phyloP scores from a whole-genome alignment of 2,329 filamentous ascomycete genomes.

The Nigrospora oryzae region DNA sequence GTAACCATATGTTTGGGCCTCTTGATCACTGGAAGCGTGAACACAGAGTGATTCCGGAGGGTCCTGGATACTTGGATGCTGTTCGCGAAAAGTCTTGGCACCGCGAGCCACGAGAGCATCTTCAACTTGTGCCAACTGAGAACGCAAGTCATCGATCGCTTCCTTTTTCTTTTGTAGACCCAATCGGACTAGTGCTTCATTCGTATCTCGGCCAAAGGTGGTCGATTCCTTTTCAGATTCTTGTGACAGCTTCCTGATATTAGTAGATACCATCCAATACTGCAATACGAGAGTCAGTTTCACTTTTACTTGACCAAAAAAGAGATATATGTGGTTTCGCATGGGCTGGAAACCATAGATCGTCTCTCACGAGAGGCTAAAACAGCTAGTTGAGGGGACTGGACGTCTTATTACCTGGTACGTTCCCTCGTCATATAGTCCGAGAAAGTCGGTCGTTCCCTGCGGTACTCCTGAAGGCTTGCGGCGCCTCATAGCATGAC shows the following conservation, averaged over 20 bases:
- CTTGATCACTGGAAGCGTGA: slow-evolving; percentile 1
- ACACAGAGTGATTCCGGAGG: not conserved
- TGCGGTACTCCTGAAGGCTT: slow-evolving; percentile 19
- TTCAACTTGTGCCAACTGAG: slow-evolving; percentile 47
- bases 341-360: too few relatives aligned
- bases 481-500: not conserved
- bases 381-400: too few relatives aligned
- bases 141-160: slow-evolving; percentile 41
- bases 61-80: slow-evolving; percentile 45
- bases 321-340: too few relatives aligned
- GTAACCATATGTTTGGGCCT: slow-evolving; percentile 33
- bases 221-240: slow-evolving; percentile 21
- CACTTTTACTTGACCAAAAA: too few relatives aligned
- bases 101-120: slow-evolving; percentile 43
- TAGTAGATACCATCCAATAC: slow-evolving; percentile 40
- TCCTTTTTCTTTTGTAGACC: slow-evolving; percentile 42
- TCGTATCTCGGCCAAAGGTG: slow-evolving; percentile 24
- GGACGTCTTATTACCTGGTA: slow-evolving; percentile 37
- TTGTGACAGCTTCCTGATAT: slow-evolving; percentile 24
- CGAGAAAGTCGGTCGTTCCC: slow-evolving; percentile 43
- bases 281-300: not conserved
- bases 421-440: slow-evolving; percentile 37
- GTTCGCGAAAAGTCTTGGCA: slow-evolving; percentile 58
- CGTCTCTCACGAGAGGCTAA: too few relatives aligned
- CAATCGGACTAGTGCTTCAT: slow-evolving; percentile 17